Evolutionary conservation across 1,284 basidiomycete species (phyloP).

Genomic region (Rhodotorula sp.): DNA sequence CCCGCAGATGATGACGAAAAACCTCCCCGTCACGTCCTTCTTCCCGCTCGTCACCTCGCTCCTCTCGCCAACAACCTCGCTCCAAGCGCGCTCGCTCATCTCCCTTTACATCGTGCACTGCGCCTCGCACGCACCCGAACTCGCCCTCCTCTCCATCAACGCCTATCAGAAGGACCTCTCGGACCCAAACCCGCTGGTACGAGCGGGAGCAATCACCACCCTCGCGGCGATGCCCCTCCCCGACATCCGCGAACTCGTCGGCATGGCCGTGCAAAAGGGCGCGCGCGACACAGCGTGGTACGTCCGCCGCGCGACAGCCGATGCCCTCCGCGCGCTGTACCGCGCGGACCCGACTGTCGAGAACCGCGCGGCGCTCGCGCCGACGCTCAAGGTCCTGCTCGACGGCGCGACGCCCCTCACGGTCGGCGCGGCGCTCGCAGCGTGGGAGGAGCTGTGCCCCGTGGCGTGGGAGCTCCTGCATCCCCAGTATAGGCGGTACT

Average conservation of each 20-base stretch:
- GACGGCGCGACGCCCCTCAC: slow-evolving; percentile 83
- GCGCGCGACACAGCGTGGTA: slow-evolving; percentile 46
- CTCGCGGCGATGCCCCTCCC: slow-evolving; percentile 45
- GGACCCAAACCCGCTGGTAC: slow-evolving; percentile 80
- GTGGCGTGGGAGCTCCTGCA: slow-evolving; percentile 80
- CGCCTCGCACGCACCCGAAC: slow-evolving; percentile 87
- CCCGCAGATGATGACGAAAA: slow-evolving; percentile 82
- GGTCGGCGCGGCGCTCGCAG: slow-evolving; percentile 79
- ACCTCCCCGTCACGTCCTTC: slow-evolving; percentile 84
- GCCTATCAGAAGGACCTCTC: slow-evolving; percentile 97
- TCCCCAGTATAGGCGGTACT: slow-evolving; percentile 81
- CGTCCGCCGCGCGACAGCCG: slow-evolving; percentile 45
- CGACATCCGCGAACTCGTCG: slow-evolving; percentile 46
- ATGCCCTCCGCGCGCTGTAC: slow-evolving; percentile 37
- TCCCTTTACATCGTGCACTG: slow-evolving; percentile 96
- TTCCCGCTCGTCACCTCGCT: slow-evolving; percentile 79
- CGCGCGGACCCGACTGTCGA: slow-evolving; percentile 15
- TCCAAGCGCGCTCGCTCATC: slow-evolving; percentile 94
- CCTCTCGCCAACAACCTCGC: slow-evolving; percentile 53
- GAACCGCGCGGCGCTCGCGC: slow-evolving; percentile 59
- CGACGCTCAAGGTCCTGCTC: slow-evolving; percentile 72
- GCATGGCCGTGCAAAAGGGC: slow-evolving; percentile 43
- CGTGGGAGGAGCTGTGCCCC: slow-evolving; percentile 81
- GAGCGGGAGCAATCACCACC: slow-evolving; percentile 48
- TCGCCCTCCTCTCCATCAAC: slow-evolving; percentile 95